Conservation (phyloP, 306 rosid genomes). For the Spatholobus suberectus region DNA sequence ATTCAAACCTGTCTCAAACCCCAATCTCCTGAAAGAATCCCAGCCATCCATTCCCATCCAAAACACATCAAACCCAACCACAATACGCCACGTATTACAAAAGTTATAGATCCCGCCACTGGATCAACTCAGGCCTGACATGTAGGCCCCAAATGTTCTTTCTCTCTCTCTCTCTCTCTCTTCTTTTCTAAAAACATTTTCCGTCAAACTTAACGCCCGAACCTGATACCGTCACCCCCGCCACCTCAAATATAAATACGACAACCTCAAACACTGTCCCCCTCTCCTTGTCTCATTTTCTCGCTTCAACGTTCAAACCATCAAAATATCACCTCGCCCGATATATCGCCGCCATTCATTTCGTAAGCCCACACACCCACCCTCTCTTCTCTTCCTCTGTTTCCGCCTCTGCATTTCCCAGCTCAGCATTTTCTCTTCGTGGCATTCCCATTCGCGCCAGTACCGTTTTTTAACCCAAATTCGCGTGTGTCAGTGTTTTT, state of each 20-base stretch:
- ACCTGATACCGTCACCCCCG: constrained; percentile 49
- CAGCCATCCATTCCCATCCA: neutral
- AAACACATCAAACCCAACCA: neutral
- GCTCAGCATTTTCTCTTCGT: neutral
- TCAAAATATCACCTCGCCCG: too few relatives aligned
- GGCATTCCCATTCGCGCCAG: neutral
- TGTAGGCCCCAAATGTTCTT: constrained; percentile 71
- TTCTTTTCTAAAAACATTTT: constrained; percentile 6
- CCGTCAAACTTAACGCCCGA: constrained; percentile 41
- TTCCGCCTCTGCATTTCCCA: neutral
- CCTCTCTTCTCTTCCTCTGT: neutral
- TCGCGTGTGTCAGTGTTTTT: neutral
- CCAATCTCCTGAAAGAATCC: constrained; percentile 23
- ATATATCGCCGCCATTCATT: too few relatives aligned
- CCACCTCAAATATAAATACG: constrained; percentile 54
- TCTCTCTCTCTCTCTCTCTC: too few relatives aligned
- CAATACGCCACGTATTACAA: constrained; percentile 43
- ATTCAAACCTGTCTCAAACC: neutral
- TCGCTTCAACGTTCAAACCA: neutral
- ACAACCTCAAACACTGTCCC: constrained; percentile 32
- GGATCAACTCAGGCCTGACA: neutral
- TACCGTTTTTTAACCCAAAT: neutral
- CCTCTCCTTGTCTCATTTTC: neutral
- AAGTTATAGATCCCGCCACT: constrained; percentile 43
- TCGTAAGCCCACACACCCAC: neutral